Percentiles rank a stretch among this genome's conserved stretches.
Evolutionary conservation across 495 filamentous ascomycete species (phyloP).

Genomic region (Penicillium argentinense): DNA sequence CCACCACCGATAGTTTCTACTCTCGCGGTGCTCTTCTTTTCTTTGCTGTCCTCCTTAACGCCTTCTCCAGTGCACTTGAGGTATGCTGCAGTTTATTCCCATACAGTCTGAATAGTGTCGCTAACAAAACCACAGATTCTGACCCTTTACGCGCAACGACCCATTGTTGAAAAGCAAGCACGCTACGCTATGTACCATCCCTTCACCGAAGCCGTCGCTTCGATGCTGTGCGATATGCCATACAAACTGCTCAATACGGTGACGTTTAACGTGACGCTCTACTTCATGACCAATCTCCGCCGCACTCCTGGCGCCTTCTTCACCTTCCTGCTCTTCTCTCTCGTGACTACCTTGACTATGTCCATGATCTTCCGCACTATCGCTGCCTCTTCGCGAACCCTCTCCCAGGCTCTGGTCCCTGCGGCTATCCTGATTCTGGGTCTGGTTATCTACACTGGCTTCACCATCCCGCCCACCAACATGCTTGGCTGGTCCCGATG

Average conservation of each 20-base stretch:
- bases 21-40: constrained; percentile 82
- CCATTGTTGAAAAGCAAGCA: constrained; percentile 68
- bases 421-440: constrained; percentile 54
- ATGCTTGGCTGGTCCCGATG: constrained; percentile 57
- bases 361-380: constrained; percentile 55
- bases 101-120: background rate
- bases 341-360: constrained; percentile 60
- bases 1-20: constrained; percentile 71
- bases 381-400: constrained; percentile 49
- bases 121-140: constrained; percentile 47
- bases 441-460: constrained; percentile 54
- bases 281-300: constrained; percentile 60
- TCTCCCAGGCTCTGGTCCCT: constrained; percentile 53
- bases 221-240: constrained; percentile 62
- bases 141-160: constrained; percentile 59
- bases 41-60: constrained; percentile 89
- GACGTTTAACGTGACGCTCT: constrained; percentile 59
- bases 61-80: constrained; percentile 81
- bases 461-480: constrained; percentile 49
- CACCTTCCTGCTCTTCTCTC: constrained; percentile 57
- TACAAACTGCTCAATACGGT: constrained; percentile 52
- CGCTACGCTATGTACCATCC: constrained; percentile 70
- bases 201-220: constrained; percentile 60
- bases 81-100: constrained; percentile 30
- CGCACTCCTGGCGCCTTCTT: constrained; percentile 56